Evolutionary conservation across 2,329 filamentous ascomycete genomes (phyloP), one percentile per base, ranked within the genome.

Genomic region (Neodidymelliopsis sp.): DNA sequence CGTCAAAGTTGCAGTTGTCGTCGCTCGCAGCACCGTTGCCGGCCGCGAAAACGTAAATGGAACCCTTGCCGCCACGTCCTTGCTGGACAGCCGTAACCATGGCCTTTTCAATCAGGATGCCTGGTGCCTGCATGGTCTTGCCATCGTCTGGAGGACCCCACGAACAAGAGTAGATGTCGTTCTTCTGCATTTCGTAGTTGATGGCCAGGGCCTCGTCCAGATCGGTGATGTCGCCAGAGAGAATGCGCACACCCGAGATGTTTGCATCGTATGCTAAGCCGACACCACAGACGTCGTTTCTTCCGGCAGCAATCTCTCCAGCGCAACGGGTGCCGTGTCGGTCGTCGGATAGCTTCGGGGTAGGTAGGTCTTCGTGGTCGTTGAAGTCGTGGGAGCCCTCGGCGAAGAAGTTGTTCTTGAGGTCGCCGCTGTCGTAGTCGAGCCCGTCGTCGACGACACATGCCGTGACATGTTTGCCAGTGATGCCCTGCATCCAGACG

Each of bases 1-100:
- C 94, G 69, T 99, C 94, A 71, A 99, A 99, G 72, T 99, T 99
- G 81, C 94, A 99, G 75, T 99, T 97, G 72, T 99, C 94, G 35
- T 90, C 92, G 57, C 79, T 84, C 3, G 81, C 79, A 8, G 93
- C 95, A 49, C 94, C 94, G 67, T 99, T 99, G 50, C 94, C 94
- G 59, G 93, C 92, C 31, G 94, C 94, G 73, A 99, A 99, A 44
- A 99, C 94, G 66, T 91, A 99, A 59, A 99, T 89, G 20, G 91
- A 96, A 7, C 94, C 94, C 42, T 87, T 84, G 3, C 91, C 90
- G 38, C 78, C 81, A 40, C 94, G 88, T 30, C 94, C 94, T 50
- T 95, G 86, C 69, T 97, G 92, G 9, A 97, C 82, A 24, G 90
- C 93, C 62, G 94, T 94, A 39, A 97, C 79, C 86, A 99, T 96